Evolutionary conservation across 176 grass and related monocot species (phyloP), one percentile per base, ranked within the genome.

Genomic region (Triticum urartu): DNA sequence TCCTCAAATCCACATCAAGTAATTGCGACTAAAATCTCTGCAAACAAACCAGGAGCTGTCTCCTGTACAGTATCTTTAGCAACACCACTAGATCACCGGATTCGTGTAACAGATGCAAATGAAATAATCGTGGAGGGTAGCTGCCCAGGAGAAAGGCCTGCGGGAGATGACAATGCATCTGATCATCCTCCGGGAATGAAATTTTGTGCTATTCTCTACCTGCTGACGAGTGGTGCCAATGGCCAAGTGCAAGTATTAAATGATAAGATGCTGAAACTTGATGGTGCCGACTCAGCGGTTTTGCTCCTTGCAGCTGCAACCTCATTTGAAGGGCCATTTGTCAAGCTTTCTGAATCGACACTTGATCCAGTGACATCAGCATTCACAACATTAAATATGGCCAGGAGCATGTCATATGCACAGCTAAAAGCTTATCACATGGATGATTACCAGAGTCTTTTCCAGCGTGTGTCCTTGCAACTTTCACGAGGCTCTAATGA

Each of bases 371-470:
- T 56, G 40, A 66, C 75, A 33, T 86, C 60, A 81, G 84, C 90
- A 40, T 83, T 86, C 58, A 79, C 35, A 15, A 82, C 66, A 84
- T 75, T 94, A 86, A 86, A 79, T 84, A 58, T 65, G n/a, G 86
- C 87, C 32, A 97, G 81, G 87, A 94, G 82, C 54, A 86, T 86
- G 81, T 85, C 90, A 73, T 97, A 89, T 79, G 86, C 91, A 84
- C 92, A 97, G 85, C 83, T 94, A 76, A 86, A 80, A 81, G 73
- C 90, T 39, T 90, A 89, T 89, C 95, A 97, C 83, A 65, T 87
- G 66, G 85, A 93, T 83, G 92, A 97, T 90, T 97, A 97, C 80
- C 92, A 97, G 79, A 93, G 70, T 80, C 91, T 97, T 83, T 97
- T 94, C 82, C 85, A 92, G 26, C 92, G 92, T 9, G 90, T 97